These are phyloP conservation scores for Nosema muscidifuracis DNA, from an alignment of 371 early-diverging fungal species.

Conservation along the genomic window DNA sequence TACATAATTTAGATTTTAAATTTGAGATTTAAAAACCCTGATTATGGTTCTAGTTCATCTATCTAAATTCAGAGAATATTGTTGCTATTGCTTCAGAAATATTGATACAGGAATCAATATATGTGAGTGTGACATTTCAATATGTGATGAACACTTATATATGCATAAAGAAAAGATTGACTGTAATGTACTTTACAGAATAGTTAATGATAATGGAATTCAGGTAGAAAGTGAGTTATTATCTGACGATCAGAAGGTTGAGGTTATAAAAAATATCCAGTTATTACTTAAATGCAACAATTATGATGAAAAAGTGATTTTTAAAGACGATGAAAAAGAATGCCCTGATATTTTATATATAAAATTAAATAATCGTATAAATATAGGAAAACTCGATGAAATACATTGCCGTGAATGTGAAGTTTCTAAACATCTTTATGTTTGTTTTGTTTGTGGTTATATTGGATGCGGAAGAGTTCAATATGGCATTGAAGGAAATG, in stretches of 20 bases:
- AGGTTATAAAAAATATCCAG: constrained; percentile 7
- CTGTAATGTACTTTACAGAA: constrained; percentile 11
- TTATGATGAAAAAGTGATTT: constrained; percentile 18
- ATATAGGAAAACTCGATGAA: not conserved
- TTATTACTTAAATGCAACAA: constrained; percentile 9
- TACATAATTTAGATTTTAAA: too few species aligned
- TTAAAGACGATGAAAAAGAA: constrained; percentile 13
- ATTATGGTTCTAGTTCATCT: constrained; percentile 12
- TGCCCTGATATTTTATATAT: constrained; percentile 21
- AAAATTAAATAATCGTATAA: not conserved
- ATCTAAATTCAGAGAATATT: constrained; percentile 47
- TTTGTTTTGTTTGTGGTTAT: constrained; percentile 67
- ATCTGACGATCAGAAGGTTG: not conserved
- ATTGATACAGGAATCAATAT: constrained; percentile 24
- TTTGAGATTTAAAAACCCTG: not conserved
- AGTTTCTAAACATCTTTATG: constrained; percentile 69
- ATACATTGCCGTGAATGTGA: constrained; percentile 72
- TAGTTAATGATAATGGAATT: not conserved
- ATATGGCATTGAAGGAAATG: constrained; percentile 95
- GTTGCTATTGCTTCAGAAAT: constrained; percentile 43
- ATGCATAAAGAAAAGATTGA: constrained; percentile 27
- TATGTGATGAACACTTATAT: constrained; percentile 31
- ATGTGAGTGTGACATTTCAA: constrained; percentile 42
- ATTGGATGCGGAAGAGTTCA: constrained; percentile 71
- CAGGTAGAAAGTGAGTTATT: constrained; percentile 3